These are phyloP conservation scores for Emmonsia crescens DNA, from an alignment of 2,329 filamentous ascomycete genomes.

Conservation along the genomic window DNA sequence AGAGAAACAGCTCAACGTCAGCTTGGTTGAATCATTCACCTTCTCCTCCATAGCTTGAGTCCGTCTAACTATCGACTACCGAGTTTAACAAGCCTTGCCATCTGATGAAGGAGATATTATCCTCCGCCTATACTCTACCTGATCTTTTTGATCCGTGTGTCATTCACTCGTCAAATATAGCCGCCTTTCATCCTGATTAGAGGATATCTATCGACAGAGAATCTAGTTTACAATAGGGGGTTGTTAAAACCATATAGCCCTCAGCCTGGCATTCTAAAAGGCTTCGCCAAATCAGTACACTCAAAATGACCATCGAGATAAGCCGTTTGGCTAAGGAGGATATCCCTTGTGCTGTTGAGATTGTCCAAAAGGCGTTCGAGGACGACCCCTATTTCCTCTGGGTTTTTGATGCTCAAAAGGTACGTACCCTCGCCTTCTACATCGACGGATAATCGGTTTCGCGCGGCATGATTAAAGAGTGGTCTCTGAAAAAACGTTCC, in stretches of 20 bases:
- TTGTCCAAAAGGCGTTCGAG: slow-evolving; percentile 55
- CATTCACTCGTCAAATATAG: background rate
- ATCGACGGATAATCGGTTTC: background rate
- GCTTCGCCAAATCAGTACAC: background rate
- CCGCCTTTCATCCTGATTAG: background rate
- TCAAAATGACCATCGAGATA: slow-evolving; percentile 44
- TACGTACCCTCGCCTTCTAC: slow-evolving; percentile 29
- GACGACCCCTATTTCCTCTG: slow-evolving; percentile 57
- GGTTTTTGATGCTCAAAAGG: slow-evolving; percentile 51
- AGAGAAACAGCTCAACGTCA: background rate
- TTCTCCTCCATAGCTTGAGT: background rate
- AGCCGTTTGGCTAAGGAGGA: slow-evolving; percentile 46
- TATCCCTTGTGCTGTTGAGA: slow-evolving; percentile 53
- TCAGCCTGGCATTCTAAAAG: too few species aligned
- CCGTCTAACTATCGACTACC: background rate
- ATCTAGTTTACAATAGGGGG: background rate
- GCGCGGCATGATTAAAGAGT: background rate
- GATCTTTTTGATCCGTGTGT: background rate
- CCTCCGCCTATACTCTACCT: background rate
- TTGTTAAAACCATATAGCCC: background rate
- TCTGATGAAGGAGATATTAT: background rate
- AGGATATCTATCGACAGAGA: background rate
- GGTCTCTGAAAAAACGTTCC: background rate
- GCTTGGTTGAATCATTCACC: background rate
- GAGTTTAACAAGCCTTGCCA: too few species aligned